A percentile compares a stretch with the other conserved stretches of the same genome.
Evolutionary conservation across 805 yeast genomes (phyloP).

Genomic region (Candida germanica): DNA sequence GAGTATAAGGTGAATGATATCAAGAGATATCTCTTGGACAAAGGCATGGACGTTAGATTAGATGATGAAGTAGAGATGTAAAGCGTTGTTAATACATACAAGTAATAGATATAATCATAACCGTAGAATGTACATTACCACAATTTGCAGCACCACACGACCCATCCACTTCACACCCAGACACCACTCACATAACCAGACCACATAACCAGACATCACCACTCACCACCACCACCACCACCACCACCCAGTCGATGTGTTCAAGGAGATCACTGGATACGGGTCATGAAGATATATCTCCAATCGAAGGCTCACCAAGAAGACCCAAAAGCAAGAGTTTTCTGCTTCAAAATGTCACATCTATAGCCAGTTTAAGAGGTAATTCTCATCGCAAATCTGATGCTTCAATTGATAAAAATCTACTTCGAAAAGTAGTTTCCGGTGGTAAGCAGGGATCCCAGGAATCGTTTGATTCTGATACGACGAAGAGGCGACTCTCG

Average conservation of each 20-base stretch:
- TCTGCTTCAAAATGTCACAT: conserved; percentile 5
- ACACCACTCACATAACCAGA: too few species aligned
- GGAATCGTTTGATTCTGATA: conserved; percentile 5
- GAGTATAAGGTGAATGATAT: conserved; percentile 88
- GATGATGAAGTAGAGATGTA: conserved; percentile 37
- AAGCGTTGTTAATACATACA: too few species aligned
- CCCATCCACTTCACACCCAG: too few species aligned
- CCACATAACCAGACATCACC: too few species aligned
- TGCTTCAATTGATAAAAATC: conserved; percentile 5
- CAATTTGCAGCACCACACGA: too few species aligned
- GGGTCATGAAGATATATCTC: too few species aligned
- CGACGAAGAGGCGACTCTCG: conserved; percentile 3
- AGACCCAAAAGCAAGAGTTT: conserved; percentile 1
- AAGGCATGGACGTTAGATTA: conserved; percentile 72
- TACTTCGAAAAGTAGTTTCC: conserved; percentile 2
- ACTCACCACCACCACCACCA: too few species aligned
- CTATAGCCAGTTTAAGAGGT: background rate
- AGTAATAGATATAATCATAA: too few species aligned
- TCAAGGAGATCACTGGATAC: too few species aligned
- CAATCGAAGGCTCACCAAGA: too few species aligned
- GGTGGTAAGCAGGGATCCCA: conserved; percentile 5
- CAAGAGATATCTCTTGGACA: conserved; percentile 57
- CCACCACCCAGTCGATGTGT: too few species aligned
- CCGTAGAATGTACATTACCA: too few species aligned
- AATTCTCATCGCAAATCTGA: conserved; percentile 7